These are phyloP conservation scores for Pyricularia sp. DNA, from an alignment of 2,329 filamentous ascomycete genomes.

Conservation along the genomic window DNA sequence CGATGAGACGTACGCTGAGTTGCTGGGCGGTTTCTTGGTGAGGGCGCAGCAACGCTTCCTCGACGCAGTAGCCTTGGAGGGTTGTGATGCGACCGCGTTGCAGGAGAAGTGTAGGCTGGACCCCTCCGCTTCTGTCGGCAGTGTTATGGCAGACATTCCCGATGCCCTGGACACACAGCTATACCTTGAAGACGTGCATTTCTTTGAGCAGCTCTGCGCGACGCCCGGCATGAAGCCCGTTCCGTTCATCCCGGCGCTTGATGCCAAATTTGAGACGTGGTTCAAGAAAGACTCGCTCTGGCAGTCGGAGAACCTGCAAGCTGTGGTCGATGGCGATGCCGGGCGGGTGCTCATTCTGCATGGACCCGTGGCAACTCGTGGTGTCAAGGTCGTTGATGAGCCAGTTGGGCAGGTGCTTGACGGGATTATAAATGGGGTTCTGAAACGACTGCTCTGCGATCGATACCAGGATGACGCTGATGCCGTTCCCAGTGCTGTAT, in stretches of 20 bases:
- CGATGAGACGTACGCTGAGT: slow-evolving; percentile 64
- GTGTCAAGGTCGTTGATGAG: slow-evolving; percentile 79
- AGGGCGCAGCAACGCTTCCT: slow-evolving; percentile 95
- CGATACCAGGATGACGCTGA: not conserved
- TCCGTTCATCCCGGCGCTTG: slow-evolving; percentile 87
- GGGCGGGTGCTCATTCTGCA: slow-evolving; percentile 92
- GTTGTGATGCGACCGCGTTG: slow-evolving; percentile 64
- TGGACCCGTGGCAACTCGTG: slow-evolving; percentile 86
- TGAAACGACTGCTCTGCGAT: not conserved
- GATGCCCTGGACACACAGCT: slow-evolving; percentile 84
- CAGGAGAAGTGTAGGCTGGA: slow-evolving; percentile 77
- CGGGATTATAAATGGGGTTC: not conserved
- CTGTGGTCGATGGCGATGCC: slow-evolving; percentile 90
- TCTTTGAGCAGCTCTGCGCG: slow-evolving; percentile 88
- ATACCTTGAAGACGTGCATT: slow-evolving; percentile 94
- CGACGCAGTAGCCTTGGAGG: slow-evolving; percentile 15
- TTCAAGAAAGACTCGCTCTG: slow-evolving; percentile 99
- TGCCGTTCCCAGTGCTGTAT: not conserved
- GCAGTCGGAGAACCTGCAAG: slow-evolving; percentile 96
- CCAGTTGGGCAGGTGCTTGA: slow-evolving; percentile 76
- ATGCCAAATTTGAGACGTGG: slow-evolving; percentile 96
- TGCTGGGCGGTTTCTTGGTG: slow-evolving; percentile 91
- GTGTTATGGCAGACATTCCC: slow-evolving; percentile 69
- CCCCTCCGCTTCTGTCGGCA: slow-evolving; percentile 65
- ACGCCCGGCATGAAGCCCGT: slow-evolving; percentile 43